Conservation (phyloP, 768 basidiomycete genomes). For the Calocybe gangraenosa region DNA sequence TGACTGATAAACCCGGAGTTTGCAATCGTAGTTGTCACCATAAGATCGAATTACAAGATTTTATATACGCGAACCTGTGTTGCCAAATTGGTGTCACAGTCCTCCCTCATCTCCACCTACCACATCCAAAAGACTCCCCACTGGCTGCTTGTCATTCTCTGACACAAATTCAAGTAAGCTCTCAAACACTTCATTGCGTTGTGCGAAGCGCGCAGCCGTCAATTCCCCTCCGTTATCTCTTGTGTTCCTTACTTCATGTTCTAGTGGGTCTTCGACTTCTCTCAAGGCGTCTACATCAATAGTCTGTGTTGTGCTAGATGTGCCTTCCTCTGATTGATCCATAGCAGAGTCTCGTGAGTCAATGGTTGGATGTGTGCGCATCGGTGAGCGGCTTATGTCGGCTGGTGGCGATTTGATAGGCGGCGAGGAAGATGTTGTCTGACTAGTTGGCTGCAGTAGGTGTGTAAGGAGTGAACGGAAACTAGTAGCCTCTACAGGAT, state of each 20-base stretch:
- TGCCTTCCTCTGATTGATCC: slow-evolving; percentile 39
- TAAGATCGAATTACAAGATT: background rate
- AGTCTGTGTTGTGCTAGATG: slow-evolving; percentile 4
- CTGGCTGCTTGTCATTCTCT: slow-evolving; percentile 63
- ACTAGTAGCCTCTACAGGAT: slow-evolving; percentile 52
- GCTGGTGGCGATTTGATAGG: slow-evolving; percentile 3
- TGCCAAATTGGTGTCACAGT: slow-evolving; percentile 5
- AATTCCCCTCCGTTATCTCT: slow-evolving; percentile 22
- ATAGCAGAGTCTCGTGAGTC: slow-evolving; percentile 30
- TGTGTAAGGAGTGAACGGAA: slow-evolving; percentile 68
- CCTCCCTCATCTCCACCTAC: slow-evolving; percentile 37
- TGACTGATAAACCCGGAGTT: slow-evolving; percentile 39
- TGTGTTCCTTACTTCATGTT: slow-evolving; percentile 19
- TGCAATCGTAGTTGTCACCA: background rate
- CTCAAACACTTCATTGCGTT: slow-evolving; percentile 72
- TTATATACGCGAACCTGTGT: no score
- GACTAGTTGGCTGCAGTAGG: slow-evolving; percentile 37
- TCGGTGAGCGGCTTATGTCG: slow-evolving; percentile 29
- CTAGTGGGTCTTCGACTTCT: slow-evolving; percentile 23
- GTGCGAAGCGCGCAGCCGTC: slow-evolving; percentile 48
- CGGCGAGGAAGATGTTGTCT: slow-evolving; percentile 21
- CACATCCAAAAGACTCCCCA: slow-evolving; percentile 57
- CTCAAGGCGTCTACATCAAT: slow-evolving; percentile 16
- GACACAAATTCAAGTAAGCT: slow-evolving; percentile 58
- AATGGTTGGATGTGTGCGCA: slow-evolving; percentile 41